A percentile compares a stretch with the other conserved stretches of the same genome.
These are phyloP conservation scores for Zymoseptoria brevis DNA, from an alignment of 2,329 filamentous ascomycete species.

Conservation along the genomic window DNA sequence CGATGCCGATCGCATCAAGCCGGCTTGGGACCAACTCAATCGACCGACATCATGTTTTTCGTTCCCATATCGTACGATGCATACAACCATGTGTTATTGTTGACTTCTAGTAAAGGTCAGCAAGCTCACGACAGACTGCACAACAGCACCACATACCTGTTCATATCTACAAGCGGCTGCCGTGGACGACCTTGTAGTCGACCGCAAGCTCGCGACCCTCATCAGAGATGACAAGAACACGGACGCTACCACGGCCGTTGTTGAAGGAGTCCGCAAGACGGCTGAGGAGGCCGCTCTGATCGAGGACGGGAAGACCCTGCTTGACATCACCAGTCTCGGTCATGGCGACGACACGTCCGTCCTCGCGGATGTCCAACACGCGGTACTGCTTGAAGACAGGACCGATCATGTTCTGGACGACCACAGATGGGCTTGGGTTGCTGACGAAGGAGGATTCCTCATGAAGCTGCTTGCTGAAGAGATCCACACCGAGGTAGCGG, in stretches of 20 bases:
- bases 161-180: conserved; percentile 50
- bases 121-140: not conserved
- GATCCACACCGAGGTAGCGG: conserved; percentile 98
- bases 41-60: not conserved
- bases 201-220: conserved; percentile 88
- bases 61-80: not conserved
- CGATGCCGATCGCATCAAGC: not conserved
- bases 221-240: conserved; percentile 92
- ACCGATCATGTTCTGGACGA: conserved; percentile 99
- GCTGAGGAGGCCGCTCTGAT: conserved; percentile 82
- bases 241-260: conserved; percentile 85
- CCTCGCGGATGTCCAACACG: conserved; percentile 92
- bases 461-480: conserved; percentile 99
- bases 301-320: conserved; percentile 85
- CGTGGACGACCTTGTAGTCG: conserved; percentile 97
- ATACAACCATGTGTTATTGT: not conserved
- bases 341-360: conserved; percentile 79
- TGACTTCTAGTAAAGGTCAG: not conserved
- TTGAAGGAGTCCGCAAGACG: conserved; percentile 79
- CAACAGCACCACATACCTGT: conserved; percentile 4
- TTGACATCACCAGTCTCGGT: conserved; percentile 98
- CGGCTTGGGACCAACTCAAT: not conserved
- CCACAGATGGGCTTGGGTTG: conserved; percentile 90
- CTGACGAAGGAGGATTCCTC: conserved; percentile 98
- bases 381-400: conserved; percentile 99